Base-by-base conservation (phyloP, 2,329 filamentous ascomycete genomes). In the Tolypocladium tropicale region DNA sequence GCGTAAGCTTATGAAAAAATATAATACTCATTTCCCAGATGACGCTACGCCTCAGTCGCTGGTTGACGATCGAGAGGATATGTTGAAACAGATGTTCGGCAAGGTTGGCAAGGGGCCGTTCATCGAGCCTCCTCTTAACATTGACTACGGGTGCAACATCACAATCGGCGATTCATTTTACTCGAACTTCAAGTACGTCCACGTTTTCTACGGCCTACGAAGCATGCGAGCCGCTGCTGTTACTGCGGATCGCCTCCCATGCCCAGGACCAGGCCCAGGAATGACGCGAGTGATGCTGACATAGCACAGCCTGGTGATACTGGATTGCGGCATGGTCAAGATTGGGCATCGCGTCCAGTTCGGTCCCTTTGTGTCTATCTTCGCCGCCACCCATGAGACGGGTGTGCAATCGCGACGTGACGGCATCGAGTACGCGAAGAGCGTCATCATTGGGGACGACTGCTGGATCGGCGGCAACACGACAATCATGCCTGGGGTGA, bases 311-410 rank as follows among this genome's bases (percentile, higher is more conserved):
- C 65, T 79, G 55, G 82, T 83, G 2, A 85, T 91, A 58, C 73
- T 91, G 16, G 89, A 93, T 66, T 90, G 84, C n/a, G 87, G 83
- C 60, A 73, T 82, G 2, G 84, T 92, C 43, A 74, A 69, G 4
- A 86, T 92, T 51, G 89, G 89, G 0, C 78, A 85, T 30, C 80
- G 88, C 32, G 88, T 88, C 2, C 72, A 89, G 60, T 78, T 92
- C 55, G 89, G 86, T 0, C 86, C 89, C 0, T 85, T 84, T 62
- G 86, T 92, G 0, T 81, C 76, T 53, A 79, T 94, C 55, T 89
- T 83, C 65, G 81, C 83, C 2, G 89, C 82, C 1, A 86, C 83
- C 0, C 89, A 94, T 67, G 87, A 89, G 52, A 74, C 87, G 0
- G 86, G 87, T 61, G 74, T 79, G 0, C 72, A 74, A 54, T 75